Percentiles rank a stretch among this genome's conserved stretches.
Conservation (phyloP, 768 basidiomycete species). For the Rhodosporidiobolus odoratus region DNA sequence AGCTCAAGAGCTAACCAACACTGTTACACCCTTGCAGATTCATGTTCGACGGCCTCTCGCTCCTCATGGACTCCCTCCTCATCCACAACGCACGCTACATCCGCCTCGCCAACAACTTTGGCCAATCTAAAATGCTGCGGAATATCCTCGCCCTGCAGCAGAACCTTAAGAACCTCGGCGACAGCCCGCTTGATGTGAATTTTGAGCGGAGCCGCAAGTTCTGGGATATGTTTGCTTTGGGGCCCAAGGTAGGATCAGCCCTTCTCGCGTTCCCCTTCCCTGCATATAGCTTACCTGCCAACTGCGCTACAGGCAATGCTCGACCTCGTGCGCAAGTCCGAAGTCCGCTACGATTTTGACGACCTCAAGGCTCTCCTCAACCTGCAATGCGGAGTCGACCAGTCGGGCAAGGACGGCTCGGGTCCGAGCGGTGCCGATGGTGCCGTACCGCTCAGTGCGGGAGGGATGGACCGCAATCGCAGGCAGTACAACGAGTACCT, state of each 20-base stretch:
- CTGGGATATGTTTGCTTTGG: constrained; percentile 68
- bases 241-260: constrained; percentile 61
- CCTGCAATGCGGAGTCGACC: constrained; percentile 79
- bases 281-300: background rate
- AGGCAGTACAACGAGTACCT: constrained; percentile 29
- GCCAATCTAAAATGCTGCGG: constrained; percentile 77
- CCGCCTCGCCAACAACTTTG: constrained; percentile 63
- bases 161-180: constrained; percentile 63
- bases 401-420: constrained; percentile 40
- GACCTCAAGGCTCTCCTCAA: constrained; percentile 88
- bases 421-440: constrained; percentile 8
- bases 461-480: constrained; percentile 14
- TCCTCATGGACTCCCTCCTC: constrained; percentile 76
- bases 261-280: too few species aligned
- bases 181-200: constrained; percentile 61
- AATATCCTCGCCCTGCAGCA: constrained; percentile 91
- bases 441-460: background rate
- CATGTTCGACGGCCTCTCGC: constrained; percentile 75
- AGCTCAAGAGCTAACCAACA: background rate
- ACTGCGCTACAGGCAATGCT: constrained; percentile 62
- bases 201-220: constrained; percentile 73
- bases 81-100: constrained; percentile 69
- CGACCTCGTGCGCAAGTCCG: constrained; percentile 59
- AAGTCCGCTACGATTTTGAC: constrained; percentile 68
- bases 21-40: constrained; percentile 56